Evolutionary conservation across 2,329 filamentous ascomycete species (phyloP).

Genomic region (Monosporascus cannonballus): DNA sequence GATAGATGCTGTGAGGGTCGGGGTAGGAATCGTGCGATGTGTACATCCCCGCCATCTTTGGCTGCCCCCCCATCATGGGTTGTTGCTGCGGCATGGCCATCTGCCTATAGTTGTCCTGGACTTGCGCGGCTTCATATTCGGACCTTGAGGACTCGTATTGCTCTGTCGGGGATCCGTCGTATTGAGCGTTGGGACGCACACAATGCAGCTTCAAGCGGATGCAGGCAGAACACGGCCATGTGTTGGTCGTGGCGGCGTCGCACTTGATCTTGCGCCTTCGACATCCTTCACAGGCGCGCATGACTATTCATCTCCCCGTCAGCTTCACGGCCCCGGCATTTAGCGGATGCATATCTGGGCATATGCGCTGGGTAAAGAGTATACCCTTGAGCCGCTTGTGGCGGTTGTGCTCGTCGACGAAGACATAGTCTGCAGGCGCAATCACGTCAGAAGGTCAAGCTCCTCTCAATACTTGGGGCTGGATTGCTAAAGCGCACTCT

Average conservation of each 20-base stretch:
- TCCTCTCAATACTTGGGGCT: conserved; percentile 2
- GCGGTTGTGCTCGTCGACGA: conserved; percentile 96
- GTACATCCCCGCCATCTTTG: conserved; percentile 40
- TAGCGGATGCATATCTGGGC: neutral
- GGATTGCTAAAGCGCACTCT: conserved; percentile 54
- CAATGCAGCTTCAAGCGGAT: conserved; percentile 88
- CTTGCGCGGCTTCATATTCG: conserved; percentile 35
- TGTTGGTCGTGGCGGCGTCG: conserved; percentile 93
- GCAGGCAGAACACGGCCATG: conserved; percentile 95
- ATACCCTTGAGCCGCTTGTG: conserved; percentile 93
- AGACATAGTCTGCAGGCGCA: conserved; percentile 76
- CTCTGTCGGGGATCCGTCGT: conserved; percentile 51
- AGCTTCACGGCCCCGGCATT: conserved; percentile 8
- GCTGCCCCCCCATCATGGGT: conserved; percentile 34
- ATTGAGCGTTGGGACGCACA: conserved; percentile 77
- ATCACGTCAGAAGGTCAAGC: conserved; percentile 10
- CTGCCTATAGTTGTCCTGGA: conserved; percentile 44
- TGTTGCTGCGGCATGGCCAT: conserved; percentile 40
- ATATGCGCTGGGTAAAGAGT: conserved; percentile 6
- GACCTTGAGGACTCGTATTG: conserved; percentile 44
- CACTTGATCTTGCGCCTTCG: conserved; percentile 96
- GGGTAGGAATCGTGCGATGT: conserved; percentile 43
- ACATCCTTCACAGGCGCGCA: conserved; percentile 95
- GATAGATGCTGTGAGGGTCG: conserved; percentile 39
- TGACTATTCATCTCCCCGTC: conserved; percentile 53